Evolutionary conservation across 2,329 filamentous ascomycete genomes (phyloP), one percentile per base, ranked within the genome.

Genomic region (Furcasterigmium furcatum): DNA sequence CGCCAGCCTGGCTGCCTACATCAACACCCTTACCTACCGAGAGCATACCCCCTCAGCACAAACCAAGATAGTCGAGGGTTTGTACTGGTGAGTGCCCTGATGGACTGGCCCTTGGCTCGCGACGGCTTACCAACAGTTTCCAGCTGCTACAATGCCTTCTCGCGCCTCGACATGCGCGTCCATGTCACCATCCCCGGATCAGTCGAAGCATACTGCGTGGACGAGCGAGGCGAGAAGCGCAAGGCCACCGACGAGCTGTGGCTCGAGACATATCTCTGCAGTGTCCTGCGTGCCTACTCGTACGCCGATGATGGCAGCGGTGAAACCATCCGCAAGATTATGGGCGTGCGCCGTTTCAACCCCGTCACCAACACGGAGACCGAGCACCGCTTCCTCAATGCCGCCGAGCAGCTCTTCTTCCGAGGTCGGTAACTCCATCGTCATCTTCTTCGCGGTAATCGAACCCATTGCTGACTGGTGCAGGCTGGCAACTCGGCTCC

Each of bases 121-220:
- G n/a, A 19, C 5, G n/a, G n/a, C 29, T 2, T 21, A 20, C 18
- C 19, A 10, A 36, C 18, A 10, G 16, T 4, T 19, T 20, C n/a
- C 47, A 79, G 75, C 71, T 99, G 94, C 70, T 99, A 99, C 78
- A 99, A 99, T 88, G 94, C 94, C 54, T 96, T 99, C 67, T 97
- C 94, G 5, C 83, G 95, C 53, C 79, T 97, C 44, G 94, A 99
- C 62, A 99, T 99, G 94, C 90, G 94, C 50, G 92, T 99, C 12
- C 91, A 97, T 62, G 92, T 99, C 48, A 92, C 91, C 53, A 97
- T 99, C 53, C 94, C 94, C 16, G 94, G 94, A 49, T 94, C 88
- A 9, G 90, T 99, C 43, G 92, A 99, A 66, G 95, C 90, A 68
- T 97, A 96, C 65, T 97, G 92, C 65, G 88, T 99, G 47, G 92